These are phyloP conservation scores for Claviceps spartinae DNA, from an alignment of 2,329 filamentous ascomycete genomes.

Conservation along the genomic window DNA sequence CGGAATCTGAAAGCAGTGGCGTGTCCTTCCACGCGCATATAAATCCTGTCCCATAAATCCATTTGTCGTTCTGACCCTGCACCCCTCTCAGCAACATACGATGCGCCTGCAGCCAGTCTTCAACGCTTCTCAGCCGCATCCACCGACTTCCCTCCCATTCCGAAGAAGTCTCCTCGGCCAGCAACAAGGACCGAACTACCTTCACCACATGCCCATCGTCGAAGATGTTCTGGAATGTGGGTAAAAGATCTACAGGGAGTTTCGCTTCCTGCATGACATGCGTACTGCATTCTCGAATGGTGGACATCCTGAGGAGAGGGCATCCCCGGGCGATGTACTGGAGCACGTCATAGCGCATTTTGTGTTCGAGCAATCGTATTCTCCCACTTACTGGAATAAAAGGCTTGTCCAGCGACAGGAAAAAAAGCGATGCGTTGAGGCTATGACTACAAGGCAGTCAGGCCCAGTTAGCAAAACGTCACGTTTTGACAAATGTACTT, in stretches of 20 bases:
- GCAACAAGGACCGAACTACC: conserved; percentile 52
- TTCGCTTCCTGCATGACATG: conserved; percentile 22
- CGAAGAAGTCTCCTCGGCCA: conserved; percentile 42
- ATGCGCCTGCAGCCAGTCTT: conserved; percentile 46
- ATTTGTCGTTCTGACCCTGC: conserved; percentile 36
- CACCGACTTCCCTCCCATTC: conserved; percentile 32
- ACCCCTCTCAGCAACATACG: conserved; percentile 51
- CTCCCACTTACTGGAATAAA: conserved; percentile 52
- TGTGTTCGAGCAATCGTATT: conserved; percentile 64
- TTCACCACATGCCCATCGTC: conserved; percentile 82
- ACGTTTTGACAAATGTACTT: too few relatives aligned
- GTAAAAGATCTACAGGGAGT: conserved; percentile 35
- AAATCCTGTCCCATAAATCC: conserved; percentile 51
- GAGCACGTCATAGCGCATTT: conserved; percentile 59
- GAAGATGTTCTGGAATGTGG: conserved; percentile 30
- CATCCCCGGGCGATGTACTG: conserved; percentile 58
- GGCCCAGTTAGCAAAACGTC: neutral
- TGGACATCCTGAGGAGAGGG: conserved; percentile 34
- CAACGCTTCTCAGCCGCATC: conserved; percentile 38
- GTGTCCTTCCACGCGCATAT: conserved; percentile 48
- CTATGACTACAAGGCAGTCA: conserved; percentile 48
- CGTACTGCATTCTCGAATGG: conserved; percentile 45
- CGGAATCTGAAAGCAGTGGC: conserved; percentile 9
- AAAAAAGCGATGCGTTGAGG: conserved; percentile 59
- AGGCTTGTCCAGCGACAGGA: conserved; percentile 50